Evolutionary conservation across 345 rosid species (phyloP).

Genomic region (Zanthoxylum bungeanum): DNA sequence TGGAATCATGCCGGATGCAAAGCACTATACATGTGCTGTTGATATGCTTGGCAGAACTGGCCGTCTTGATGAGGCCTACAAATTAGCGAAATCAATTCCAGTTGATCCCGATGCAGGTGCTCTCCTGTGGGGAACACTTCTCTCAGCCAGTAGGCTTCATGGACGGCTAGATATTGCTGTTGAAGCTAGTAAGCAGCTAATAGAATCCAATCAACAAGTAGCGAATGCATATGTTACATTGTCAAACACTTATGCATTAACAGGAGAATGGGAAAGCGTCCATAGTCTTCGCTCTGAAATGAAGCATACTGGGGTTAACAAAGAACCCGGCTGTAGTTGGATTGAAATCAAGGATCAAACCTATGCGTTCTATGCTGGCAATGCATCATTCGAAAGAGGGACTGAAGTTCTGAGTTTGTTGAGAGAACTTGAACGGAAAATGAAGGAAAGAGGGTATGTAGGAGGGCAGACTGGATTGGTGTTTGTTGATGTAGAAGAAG

Average conservation of each 20-base stretch:
- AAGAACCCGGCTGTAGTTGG: slow-evolving; percentile 87
- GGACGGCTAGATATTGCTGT: slow-evolving; percentile 68
- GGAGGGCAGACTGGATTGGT: slow-evolving; percentile 42
- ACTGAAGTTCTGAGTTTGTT: slow-evolving; percentile 41
- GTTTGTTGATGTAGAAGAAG: slow-evolving; percentile 63
- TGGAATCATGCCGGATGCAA: slow-evolving; percentile 50
- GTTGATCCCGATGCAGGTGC: slow-evolving; percentile 47
- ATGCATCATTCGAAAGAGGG: slow-evolving; percentile 37
- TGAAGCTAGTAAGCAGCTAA: slow-evolving; percentile 53
- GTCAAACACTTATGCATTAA: slow-evolving; percentile 55
- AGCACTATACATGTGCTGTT: slow-evolving; percentile 72
- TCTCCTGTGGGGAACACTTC: slow-evolving; percentile 72
- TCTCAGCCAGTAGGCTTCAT: slow-evolving; percentile 69
- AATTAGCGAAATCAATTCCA: slow-evolving; percentile 46
- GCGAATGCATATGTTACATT: slow-evolving; percentile 63
- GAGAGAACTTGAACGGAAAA: slow-evolving; percentile 49
- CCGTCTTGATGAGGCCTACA: slow-evolving; percentile 64
- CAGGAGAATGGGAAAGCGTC: slow-evolving; percentile 67
- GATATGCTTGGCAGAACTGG: slow-evolving; percentile 83
- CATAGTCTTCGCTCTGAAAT: slow-evolving; percentile 52
- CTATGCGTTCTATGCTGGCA: slow-evolving; percentile 57
- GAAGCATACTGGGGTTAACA: slow-evolving; percentile 54
- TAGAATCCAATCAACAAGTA: slow-evolving; percentile 55
- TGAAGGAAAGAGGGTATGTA: slow-evolving; percentile 54
- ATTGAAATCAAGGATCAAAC: slow-evolving; percentile 49